A percentile compares a stretch with the other conserved stretches of the same genome.
phyloP scores from a whole-genome alignment of 2,329 filamentous ascomycete species.

The Pseudocercospora eumusae region DNA sequence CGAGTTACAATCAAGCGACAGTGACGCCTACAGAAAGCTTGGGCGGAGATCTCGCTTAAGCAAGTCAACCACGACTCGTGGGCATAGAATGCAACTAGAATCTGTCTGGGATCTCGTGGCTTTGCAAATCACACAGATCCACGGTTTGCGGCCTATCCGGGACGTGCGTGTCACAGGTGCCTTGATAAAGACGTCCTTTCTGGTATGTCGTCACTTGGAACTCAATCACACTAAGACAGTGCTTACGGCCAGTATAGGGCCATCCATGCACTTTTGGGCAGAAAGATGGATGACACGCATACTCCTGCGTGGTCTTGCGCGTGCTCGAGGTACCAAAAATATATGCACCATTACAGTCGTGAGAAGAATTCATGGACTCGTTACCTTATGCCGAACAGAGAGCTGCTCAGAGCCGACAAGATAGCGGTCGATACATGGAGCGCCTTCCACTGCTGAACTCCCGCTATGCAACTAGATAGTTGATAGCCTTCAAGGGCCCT shows the following conservation, averaged over 20 bases:
- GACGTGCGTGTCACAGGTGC: neutral
- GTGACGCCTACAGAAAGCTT: neutral
- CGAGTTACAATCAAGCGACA: neutral
- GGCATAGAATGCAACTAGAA: neutral
- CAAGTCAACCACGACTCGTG: slow-evolving; percentile 5
- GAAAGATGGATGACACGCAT: neutral
- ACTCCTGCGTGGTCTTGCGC: neutral
- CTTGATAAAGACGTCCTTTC: neutral
- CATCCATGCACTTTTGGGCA: slow-evolving; percentile 1
- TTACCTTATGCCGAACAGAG: neutral
- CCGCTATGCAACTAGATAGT: neutral
- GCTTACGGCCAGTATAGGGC: neutral
- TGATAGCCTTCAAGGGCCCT: neutral
- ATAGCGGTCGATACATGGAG: neutral
- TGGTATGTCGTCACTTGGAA: slow-evolving; percentile 8
- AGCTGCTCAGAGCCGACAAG: neutral
- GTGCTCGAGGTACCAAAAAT: neutral
- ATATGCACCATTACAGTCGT: neutral
- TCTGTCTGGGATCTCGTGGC: slow-evolving; percentile 3
- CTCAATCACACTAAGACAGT: slow-evolving; percentile 1
- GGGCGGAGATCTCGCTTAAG: neutral
- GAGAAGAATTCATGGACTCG: neutral
- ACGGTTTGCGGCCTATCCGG: neutral
- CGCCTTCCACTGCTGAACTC: neutral
- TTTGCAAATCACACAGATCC: neutral